phyloP scores from a whole-genome alignment of 2,329 filamentous ascomycete genomes.

The Stachybotrys chlorohalonatus region DNA sequence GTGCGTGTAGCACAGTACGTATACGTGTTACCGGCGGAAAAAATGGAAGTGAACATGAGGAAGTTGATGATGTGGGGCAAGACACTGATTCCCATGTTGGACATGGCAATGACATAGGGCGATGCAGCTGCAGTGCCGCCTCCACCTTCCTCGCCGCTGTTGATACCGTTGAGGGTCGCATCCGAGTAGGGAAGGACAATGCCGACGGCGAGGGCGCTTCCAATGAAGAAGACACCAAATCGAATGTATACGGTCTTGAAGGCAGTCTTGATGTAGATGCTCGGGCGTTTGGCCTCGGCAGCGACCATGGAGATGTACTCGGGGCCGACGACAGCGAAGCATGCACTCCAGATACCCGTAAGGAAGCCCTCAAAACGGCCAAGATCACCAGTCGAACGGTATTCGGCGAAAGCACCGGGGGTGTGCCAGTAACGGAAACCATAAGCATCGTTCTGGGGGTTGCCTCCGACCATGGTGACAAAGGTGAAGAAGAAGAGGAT shows the following conservation, averaged over 20 bases:
- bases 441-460: constrained; percentile 58
- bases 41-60: constrained; percentile 31
- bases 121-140: constrained; percentile 43
- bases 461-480: constrained; percentile 70
- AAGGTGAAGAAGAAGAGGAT: constrained; percentile 69
- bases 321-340: constrained; percentile 56
- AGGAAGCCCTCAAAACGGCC: constrained; percentile 66
- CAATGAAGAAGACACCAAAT: constrained; percentile 61
- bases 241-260: constrained; percentile 69
- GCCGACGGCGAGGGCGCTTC: constrained; percentile 57
- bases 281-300: constrained; percentile 57
- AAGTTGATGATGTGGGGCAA: constrained; percentile 52
- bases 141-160: constrained; percentile 23
- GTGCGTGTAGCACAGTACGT: constrained; percentile 42
- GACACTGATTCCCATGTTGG: constrained; percentile 40
- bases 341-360: constrained; percentile 54
- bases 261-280: constrained; percentile 54
- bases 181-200: constrained; percentile 61
- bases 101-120: constrained; percentile 55
- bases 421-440: constrained; percentile 61
- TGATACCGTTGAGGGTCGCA: constrained; percentile 42
- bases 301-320: constrained; percentile 63
- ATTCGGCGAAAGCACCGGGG: constrained; percentile 34
- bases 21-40: constrained; percentile 41
- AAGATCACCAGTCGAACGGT: constrained; percentile 48